Evolutionary conservation across 805 yeast genomes (phyloP), one percentile per base, ranked within the genome.

Genomic region (Candida dendrica): DNA sequence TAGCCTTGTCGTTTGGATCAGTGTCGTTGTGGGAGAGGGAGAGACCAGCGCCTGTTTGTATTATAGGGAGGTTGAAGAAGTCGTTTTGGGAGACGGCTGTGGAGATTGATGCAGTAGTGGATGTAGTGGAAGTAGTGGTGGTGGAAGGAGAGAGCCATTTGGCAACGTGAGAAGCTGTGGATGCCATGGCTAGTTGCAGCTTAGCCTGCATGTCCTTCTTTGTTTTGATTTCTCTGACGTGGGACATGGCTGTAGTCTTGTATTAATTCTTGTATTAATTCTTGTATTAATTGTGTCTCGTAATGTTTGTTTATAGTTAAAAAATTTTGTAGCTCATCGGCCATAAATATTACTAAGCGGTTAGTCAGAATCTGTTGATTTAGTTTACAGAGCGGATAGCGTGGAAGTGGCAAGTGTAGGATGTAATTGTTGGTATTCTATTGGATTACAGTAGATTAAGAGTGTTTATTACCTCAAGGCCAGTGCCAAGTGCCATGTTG

Each of bases 11-110:
- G 15, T 34, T 7, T 40, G 41, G 2, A 6, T 30, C 30, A 3
- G 10, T 14, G 10, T 39, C 15, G 2, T 42, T 14, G 10, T 39
- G 16, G 2, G 43, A 18, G 10, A 51, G 32, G 1, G 56, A 51
- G 1, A 56, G 40, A 0, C 59, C 60, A 14, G 47, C 37, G 2
- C 53, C 50, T 5, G 49, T 53, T 6, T 47, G 36, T 2, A 54
- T 49, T 29, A 55, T 55, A 35, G 60, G 59, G 6, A 55, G 39
- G 13, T 42, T 44, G 16, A 56, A 44, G 38, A 56, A 56, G 6
- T 43, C 57, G 2, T 22, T 16, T 16, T 52, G 50, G 11, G 58
- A 50, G 1, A 3, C 43, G 42, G 24, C 48, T 49, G 4, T 39
- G 38, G 13, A 38, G 37, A n/a, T 22, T 22, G 24, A 22, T 22